These are phyloP conservation scores for Lizonia empirigonia DNA, from an alignment of 2,329 filamentous ascomycete species.

Conservation along the genomic window DNA sequence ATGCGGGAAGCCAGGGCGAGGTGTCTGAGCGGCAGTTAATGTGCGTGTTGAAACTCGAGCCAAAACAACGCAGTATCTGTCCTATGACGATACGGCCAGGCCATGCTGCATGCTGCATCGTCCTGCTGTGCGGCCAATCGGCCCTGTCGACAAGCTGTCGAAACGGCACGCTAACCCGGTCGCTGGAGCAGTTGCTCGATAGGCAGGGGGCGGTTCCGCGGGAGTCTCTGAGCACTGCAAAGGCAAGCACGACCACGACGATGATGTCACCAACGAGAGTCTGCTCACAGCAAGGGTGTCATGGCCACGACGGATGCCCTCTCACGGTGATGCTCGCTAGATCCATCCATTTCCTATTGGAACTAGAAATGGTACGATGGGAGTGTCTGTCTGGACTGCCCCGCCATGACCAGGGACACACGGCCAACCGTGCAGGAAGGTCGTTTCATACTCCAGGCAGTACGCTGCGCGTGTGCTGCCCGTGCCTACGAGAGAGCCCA, in stretches of 20 bases:
- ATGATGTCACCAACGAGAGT: slow-evolving; percentile 1
- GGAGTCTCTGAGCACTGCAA: neutral
- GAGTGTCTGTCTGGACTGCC: slow-evolving; percentile 12
- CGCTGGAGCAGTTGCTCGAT: slow-evolving; percentile 19
- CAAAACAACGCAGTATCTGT: too few relatives aligned
- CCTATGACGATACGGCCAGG: slow-evolving; percentile 15
- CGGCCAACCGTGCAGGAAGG: slow-evolving; percentile 22
- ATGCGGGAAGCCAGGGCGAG: slow-evolving; percentile 8
- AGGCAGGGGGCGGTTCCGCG: slow-evolving; percentile 10
- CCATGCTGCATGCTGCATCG: slow-evolving; percentile 18
- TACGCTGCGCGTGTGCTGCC: slow-evolving; percentile 22
- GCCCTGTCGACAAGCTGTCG: slow-evolving; percentile 15
- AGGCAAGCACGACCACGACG: neutral
- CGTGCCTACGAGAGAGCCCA: slow-evolving; percentile 26
- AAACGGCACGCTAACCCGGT: slow-evolving; percentile 20
- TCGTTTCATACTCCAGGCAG: slow-evolving; percentile 24
- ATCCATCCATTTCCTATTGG: too few relatives aligned
- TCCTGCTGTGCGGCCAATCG: slow-evolving; percentile 18
- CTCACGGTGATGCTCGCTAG: too few relatives aligned
- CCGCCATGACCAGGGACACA: slow-evolving; percentile 23
- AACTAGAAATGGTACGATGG: slow-evolving; percentile 5
- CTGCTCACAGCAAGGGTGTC: neutral
- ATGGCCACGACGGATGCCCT: too few relatives aligned
- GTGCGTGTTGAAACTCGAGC: too few relatives aligned
- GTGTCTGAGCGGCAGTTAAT: neutral